phyloP scores from a whole-genome alignment of 306 rosid species.

The Gastrolobium bilobum region DNA sequence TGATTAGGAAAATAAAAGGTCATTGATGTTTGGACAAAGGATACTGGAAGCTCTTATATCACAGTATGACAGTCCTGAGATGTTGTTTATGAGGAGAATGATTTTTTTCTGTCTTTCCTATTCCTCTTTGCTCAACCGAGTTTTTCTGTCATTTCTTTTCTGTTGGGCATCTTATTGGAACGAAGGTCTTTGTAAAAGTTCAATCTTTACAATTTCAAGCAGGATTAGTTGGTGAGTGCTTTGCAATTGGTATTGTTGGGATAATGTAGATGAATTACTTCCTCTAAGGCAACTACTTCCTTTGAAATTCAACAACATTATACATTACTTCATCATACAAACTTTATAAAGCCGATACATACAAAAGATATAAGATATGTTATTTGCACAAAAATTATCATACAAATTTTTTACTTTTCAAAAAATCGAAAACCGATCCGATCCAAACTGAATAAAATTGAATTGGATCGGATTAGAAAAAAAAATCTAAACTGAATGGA shows the following conservation, averaged over 20 bases:
- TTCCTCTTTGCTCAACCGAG: conserved; percentile 38
- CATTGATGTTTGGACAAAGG: conserved; percentile 96
- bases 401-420: too few relatives aligned
- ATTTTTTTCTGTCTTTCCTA: conserved; percentile 21
- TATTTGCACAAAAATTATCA: too few relatives aligned
- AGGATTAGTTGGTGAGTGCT: conserved; percentile 82
- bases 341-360: too few relatives aligned
- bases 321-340: too few relatives aligned
- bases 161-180: conserved; percentile 70
- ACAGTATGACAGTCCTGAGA: conserved; percentile 68
- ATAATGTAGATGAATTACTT: conserved; percentile 41
- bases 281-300: too few relatives aligned
- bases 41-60: conserved; percentile 85
- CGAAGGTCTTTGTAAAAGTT: conserved; percentile 95
- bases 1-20: conserved; percentile 99
- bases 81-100: conserved; percentile 32
- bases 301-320: too few relatives aligned
- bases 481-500: too few relatives aligned
- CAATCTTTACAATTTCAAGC: conserved; percentile 86
- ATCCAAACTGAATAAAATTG: too few relatives aligned
- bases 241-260: conserved; percentile 45
- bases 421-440: too few relatives aligned
- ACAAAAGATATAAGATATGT: too few relatives aligned
- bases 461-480: too few relatives aligned
- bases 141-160: conserved; percentile 48